phyloP scores from a whole-genome alignment of 805 yeast species.

The Jamesozyma piceae region DNA sequence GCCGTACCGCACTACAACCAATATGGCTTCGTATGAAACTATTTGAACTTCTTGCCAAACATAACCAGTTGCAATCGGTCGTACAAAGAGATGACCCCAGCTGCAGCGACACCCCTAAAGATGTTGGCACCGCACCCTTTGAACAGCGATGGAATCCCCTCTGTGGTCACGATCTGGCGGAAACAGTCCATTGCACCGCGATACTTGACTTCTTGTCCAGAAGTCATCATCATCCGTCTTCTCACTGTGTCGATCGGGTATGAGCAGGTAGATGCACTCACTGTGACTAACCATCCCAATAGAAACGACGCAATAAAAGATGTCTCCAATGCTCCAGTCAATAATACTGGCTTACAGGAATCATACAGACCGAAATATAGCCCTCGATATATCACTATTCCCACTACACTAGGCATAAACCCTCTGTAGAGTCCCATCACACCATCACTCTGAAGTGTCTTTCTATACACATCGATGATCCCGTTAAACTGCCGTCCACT shows the following conservation, averaged over 20 bases:
- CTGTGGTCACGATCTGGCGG: slow-evolving; percentile 78
- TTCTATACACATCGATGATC: slow-evolving; percentile 84
- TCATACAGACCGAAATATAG: slow-evolving; percentile 92
- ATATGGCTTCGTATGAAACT: too few relatives aligned
- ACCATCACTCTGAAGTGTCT: slow-evolving; percentile 88
- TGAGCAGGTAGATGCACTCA: slow-evolving; percentile 93
- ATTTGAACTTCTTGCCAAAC: slow-evolving; percentile 85
- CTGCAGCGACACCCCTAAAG: slow-evolving; percentile 98
- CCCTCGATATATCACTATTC: slow-evolving; percentile 95
- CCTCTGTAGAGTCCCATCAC: slow-evolving; percentile 95
- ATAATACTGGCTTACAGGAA: slow-evolving; percentile 83
- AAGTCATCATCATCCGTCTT: slow-evolving; percentile 99
- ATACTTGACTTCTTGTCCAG: slow-evolving; percentile 93
- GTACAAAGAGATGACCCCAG: slow-evolving; percentile 93
- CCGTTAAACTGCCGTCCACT: slow-evolving; percentile 89
- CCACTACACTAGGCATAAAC: slow-evolving; percentile 91
- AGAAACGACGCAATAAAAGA: slow-evolving; percentile 85
- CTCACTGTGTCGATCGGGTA: slow-evolving; percentile 96
- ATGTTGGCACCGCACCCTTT: slow-evolving; percentile 98
- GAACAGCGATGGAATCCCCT: slow-evolving; percentile 82
- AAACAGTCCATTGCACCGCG: slow-evolving; percentile 85
- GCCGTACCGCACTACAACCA: too few relatives aligned
- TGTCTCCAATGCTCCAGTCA: slow-evolving; percentile 84
- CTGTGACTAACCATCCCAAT: slow-evolving; percentile 91
- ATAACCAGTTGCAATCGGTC: slow-evolving; percentile 68